A percentile compares a stretch with the other conserved stretches of the same genome.
phyloP scores from a whole-genome alignment of 805 yeast genomes.

The Metschnikowia colocasiae region DNA sequence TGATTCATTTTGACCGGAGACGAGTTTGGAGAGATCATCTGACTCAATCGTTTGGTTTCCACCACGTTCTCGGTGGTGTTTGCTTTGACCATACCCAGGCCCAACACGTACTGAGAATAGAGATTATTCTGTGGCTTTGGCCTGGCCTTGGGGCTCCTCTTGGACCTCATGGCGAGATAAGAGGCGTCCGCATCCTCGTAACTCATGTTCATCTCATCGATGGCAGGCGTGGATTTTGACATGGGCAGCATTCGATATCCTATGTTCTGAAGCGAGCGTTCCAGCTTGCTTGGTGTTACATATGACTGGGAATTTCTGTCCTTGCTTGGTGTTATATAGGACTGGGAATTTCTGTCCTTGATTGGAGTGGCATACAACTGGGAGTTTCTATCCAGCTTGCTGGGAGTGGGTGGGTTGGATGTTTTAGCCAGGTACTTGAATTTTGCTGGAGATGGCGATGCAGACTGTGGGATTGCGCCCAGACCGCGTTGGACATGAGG shows the following conservation, averaged over 20 bases:
- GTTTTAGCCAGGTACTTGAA: not conserved
- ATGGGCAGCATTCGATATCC: constrained; percentile 4
- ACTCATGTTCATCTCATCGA: constrained; percentile 9
- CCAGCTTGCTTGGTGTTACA: constrained; percentile 12
- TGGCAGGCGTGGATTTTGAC: constrained; percentile 14
- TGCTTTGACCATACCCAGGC: constrained; percentile 15
- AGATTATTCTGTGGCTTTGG: constrained; percentile 6
- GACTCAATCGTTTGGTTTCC: constrained; percentile 15
- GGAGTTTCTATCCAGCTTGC: not conserved
- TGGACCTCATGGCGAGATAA: constrained; percentile 6
- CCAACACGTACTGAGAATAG: constrained; percentile 18
- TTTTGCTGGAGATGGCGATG: constrained; percentile 3
- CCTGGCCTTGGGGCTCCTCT: constrained; percentile 3
- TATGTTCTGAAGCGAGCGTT: constrained; percentile 3
- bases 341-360: not conserved
- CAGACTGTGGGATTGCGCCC: not conserved
- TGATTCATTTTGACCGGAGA: constrained; percentile 22
- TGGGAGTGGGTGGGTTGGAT: constrained; percentile 1
- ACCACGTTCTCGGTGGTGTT: constrained; percentile 12
- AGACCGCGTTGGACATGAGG: constrained; percentile 10
- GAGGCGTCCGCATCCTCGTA: constrained; percentile 13
- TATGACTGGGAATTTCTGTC: not conserved
- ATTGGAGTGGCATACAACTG: not conserved
- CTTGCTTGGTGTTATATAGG: not conserved
- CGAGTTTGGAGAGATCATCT: constrained; percentile 14